These are phyloP conservation scores for Talaromyces sp. DNA, from an alignment of 2,329 filamentous ascomycete species.

Conservation along the genomic window DNA sequence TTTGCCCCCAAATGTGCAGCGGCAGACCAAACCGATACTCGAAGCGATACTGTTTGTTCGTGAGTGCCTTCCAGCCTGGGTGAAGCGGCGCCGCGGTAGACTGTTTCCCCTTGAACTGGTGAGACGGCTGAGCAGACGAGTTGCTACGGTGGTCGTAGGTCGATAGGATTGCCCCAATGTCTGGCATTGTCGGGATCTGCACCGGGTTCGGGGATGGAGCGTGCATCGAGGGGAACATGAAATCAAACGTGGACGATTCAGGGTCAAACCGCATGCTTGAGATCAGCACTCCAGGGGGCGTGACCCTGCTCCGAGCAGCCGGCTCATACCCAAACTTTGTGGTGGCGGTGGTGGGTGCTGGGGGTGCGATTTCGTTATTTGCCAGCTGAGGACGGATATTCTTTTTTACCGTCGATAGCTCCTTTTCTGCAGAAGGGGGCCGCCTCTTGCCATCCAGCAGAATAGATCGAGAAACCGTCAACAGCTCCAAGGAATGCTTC, in stretches of 20 bases:
- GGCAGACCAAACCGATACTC: constrained; percentile 22
- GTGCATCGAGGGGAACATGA: constrained; percentile 4
- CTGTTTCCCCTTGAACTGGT: not conserved
- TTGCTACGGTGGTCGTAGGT: not conserved
- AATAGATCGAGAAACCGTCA: constrained; percentile 22
- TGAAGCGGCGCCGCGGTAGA: not conserved
- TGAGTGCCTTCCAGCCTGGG: not conserved
- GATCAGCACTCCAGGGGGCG: constrained; percentile 2
- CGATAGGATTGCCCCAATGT: not conserved
- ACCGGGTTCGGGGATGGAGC: not conserved
- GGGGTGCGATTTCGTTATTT: not conserved
- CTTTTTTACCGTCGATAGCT: not conserved
- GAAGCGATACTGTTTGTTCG: not conserved
- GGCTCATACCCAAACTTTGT: not conserved
- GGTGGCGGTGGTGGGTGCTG: not conserved
- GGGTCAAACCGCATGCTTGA: constrained; percentile 7
- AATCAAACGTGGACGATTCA: constrained; percentile 2
- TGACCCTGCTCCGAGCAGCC: not conserved
- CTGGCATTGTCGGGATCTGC: not conserved
- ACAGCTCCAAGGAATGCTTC: constrained; percentile 23
- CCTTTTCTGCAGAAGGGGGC: not conserved
- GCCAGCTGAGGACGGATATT: not conserved
- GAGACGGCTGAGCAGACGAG: not conserved
- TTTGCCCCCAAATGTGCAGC: constrained; percentile 22
- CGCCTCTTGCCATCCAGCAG: constrained; percentile 25